A percentile compares a stretch with the other conserved stretches of the same genome.
Evolutionary conservation across 768 basidiomycete genomes (phyloP).

Genomic region (Psilocybe cubensis): DNA sequence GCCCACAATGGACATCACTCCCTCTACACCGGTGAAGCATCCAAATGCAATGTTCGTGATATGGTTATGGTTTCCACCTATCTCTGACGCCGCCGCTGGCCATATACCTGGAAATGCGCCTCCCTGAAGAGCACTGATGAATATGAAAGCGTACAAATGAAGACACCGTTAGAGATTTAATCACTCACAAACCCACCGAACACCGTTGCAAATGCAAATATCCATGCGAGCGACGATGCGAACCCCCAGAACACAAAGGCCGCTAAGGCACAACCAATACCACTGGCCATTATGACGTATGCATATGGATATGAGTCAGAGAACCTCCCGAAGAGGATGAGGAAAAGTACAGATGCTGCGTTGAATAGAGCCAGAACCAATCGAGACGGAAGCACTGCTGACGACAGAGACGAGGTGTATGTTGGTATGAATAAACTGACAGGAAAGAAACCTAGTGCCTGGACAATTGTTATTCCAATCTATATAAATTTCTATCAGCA

Average conservation of each 20-base stretch:
- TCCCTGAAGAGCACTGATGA: not conserved
- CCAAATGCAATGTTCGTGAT: slow-evolving; percentile 8
- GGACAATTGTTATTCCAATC: slow-evolving; percentile 2
- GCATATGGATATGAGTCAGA: slow-evolving; percentile 7
- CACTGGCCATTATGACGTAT: slow-evolving; percentile 6
- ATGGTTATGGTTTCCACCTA: slow-evolving; percentile 4
- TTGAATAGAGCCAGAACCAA: slow-evolving; percentile 9
- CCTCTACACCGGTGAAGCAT: slow-evolving; percentile 6
- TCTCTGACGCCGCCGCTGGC: slow-evolving; percentile 5
- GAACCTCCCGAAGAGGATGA: slow-evolving; percentile 2
- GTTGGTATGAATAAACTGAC: slow-evolving; percentile 10
- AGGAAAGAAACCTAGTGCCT: slow-evolving; percentile 7
- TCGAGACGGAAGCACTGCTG: slow-evolving; percentile 1
- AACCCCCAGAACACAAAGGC: slow-evolving; percentile 7
- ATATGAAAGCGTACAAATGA: not conserved
- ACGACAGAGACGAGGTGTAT: slow-evolving; percentile 3
- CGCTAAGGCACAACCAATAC: slow-evolving; percentile 3
- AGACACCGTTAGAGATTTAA: not conserved
- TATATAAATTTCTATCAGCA: not conserved
- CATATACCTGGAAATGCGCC: slow-evolving; percentile 8
- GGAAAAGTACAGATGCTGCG: slow-evolving; percentile 3
- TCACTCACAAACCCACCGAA: slow-evolving; percentile 5
- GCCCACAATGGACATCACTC: slow-evolving; percentile 3
- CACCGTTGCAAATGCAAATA: slow-evolving; percentile 1
- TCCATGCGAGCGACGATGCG: slow-evolving; percentile 5